Percentiles rank a stretch among this genome's conserved stretches.
Evolutionary conservation across 176 grass and related monocot genomes (phyloP).

Genomic region (Carex cristatella): DNA sequence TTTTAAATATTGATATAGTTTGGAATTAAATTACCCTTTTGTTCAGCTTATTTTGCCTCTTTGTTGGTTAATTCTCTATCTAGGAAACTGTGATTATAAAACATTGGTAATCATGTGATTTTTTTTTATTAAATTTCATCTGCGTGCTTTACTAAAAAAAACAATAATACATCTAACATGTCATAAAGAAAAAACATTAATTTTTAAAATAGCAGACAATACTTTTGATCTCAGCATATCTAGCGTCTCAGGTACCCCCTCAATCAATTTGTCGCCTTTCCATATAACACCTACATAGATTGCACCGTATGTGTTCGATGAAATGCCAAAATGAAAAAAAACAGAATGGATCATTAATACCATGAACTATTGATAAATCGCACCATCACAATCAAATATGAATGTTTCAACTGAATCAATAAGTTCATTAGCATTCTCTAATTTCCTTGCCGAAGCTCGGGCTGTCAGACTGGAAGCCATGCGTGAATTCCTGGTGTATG

Average conservation of each 20-base stretch:
- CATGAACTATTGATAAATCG: background rate
- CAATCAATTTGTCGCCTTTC: constrained; percentile 96
- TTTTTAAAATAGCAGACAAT: background rate
- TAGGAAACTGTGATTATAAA: background rate
- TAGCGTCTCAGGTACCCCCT: constrained; percentile 76
- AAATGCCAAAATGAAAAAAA: background rate
- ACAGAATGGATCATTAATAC: background rate
- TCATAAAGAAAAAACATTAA: background rate
- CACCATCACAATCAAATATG: constrained; percentile 93
- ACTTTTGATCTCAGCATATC: constrained; percentile 88
- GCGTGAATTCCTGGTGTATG: constrained; percentile 5
- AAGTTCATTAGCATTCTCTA: constrained; percentile 71
- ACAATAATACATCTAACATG: background rate
- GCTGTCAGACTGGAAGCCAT: constrained; percentile 17
- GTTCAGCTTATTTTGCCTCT: background rate
- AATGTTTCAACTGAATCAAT: constrained; percentile 96
- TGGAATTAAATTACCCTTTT: background rate
- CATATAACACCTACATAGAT: constrained; percentile 66
- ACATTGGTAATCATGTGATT: background rate
- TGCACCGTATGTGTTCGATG: background rate
- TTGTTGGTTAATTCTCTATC: background rate
- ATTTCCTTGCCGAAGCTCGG: constrained; percentile 29
- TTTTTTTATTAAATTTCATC: background rate
- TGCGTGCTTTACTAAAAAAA: background rate
- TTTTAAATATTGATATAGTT: background rate